Percentiles rank a stretch among this genome's conserved stretches.
These are phyloP conservation scores for Exophiala dermatitidis DNA, from an alignment of 2,329 filamentous ascomycete genomes.

Conservation along the genomic window DNA sequence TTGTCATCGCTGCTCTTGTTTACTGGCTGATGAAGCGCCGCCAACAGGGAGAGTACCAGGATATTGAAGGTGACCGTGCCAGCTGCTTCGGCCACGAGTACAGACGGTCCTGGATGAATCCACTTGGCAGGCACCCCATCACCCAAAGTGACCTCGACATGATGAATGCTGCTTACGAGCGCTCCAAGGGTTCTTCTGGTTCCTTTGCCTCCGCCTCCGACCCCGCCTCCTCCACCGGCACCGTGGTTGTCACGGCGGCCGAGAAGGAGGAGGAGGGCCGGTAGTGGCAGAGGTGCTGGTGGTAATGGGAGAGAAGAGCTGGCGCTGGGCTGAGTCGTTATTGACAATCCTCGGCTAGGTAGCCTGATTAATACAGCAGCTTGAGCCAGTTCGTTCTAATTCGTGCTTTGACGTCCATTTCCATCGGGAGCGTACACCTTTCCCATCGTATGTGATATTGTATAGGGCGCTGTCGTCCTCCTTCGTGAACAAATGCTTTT, in stretches of 20 bases:
- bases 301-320: no score
- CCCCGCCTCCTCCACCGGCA: neutral
- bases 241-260: neutral
- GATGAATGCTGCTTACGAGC: neutral
- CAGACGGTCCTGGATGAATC: neutral
- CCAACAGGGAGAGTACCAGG: slow-evolving; percentile 3
- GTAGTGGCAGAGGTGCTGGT: no score
- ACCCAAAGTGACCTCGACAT: neutral
- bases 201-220: neutral
- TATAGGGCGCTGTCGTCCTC: no score
- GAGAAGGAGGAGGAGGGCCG: no score
- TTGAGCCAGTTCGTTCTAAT: no score
- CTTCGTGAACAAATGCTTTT: no score
- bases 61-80: slow-evolving; percentile 1
- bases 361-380: no score
- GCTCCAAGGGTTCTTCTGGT: neutral
- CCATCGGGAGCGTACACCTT: no score
- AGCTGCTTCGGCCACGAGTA: slow-evolving; percentile 9
- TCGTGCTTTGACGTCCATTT: no score
- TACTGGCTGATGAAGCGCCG: slow-evolving; percentile 7
- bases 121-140: neutral
- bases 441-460: no score
- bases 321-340: no score
- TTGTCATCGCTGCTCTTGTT: neutral
- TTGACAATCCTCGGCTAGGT: no score